Conservation (phyloP, 345 rosid genomes). For the Eucalyptus viminalis region DNA sequence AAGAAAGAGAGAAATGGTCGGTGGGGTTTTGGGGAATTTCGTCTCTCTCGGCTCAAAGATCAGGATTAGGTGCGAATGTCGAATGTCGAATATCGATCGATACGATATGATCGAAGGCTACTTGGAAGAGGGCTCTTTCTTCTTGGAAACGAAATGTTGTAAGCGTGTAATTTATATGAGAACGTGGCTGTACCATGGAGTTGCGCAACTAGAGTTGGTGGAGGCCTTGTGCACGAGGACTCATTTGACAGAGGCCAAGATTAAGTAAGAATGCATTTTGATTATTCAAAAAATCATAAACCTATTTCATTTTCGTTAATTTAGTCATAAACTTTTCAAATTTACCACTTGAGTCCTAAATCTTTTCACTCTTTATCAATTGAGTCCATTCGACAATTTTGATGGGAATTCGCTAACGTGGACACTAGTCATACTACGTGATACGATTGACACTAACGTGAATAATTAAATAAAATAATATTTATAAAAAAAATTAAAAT, state of each 20-base stretch:
- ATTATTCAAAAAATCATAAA: too few species aligned
- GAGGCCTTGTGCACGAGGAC: neutral
- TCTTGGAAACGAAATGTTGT: neutral
- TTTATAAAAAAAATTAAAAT: too few species aligned
- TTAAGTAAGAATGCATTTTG: neutral
- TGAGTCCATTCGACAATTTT: fast-evolving
- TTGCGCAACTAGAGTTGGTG: neutral
- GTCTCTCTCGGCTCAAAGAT: neutral
- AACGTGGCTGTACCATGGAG: neutral
- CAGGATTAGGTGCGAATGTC: neutral
- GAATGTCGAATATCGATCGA: too few species aligned
- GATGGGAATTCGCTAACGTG: too few species aligned
- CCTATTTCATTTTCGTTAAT: too few species aligned
- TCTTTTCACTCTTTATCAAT: too few species aligned
- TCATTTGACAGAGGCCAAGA: neutral
- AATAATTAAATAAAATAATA: too few species aligned
- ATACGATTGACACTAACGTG: fast-evolving
- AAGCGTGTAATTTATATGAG: neutral
- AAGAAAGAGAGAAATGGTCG: too few species aligned
- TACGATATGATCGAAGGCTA: neutral
- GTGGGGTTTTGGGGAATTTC: too few species aligned
- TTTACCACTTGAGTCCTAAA: too few species aligned
- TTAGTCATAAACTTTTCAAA: too few species aligned
- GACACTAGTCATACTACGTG: fast-evolving
- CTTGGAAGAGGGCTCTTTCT: neutral